phyloP scores from a whole-genome alignment of 352 stramenopile genomes.

The Lagenidium giganteum region DNA sequence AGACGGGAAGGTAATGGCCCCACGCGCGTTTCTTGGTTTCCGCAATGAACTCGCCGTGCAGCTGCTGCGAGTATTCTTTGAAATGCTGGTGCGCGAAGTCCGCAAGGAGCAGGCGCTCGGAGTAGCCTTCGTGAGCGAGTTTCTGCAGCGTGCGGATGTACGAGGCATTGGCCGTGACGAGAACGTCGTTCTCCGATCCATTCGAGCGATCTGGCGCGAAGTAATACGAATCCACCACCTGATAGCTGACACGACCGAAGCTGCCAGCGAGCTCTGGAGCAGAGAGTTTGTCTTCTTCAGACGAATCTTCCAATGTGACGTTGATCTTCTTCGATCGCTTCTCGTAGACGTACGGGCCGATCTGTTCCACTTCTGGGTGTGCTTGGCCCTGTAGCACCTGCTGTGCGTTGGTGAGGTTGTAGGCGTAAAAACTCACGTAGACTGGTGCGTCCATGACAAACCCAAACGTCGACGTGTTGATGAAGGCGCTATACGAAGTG shows the following conservation, averaged over 20 bases:
- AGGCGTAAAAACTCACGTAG: slow-evolving; percentile 61
- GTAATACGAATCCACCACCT: slow-evolving; percentile 30
- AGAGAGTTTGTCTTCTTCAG: too few species aligned
- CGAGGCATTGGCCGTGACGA: slow-evolving; percentile 54
- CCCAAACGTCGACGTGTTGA: slow-evolving; percentile 24
- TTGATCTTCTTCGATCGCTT: slow-evolving; percentile 53
- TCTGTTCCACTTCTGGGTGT: slow-evolving; percentile 30
- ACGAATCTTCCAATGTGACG: slow-evolving; percentile 28
- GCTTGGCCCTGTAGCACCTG: slow-evolving; percentile 24
- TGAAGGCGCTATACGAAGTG: slow-evolving; percentile 6
- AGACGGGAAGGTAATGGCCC: slow-evolving; percentile 31
- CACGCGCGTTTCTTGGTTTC: slow-evolving; percentile 50
- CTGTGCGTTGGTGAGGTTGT: slow-evolving; percentile 63
- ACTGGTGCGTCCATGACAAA: slow-evolving; percentile 44
- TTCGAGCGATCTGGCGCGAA: slow-evolving; percentile 56
- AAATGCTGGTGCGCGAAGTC: slow-evolving; percentile 57
- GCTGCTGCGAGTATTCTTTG: slow-evolving; percentile 26
- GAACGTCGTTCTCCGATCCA: slow-evolving; percentile 39
- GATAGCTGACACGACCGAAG: slow-evolving; percentile 47
- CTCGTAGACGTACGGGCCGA: slow-evolving; percentile 69
- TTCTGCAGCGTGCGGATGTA: slow-evolving; percentile 55
- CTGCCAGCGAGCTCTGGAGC: not conserved
- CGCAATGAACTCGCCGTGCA: slow-evolving; percentile 47
- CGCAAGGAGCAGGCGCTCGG: slow-evolving; percentile 53
- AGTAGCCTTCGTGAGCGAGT: slow-evolving; percentile 28